Conservation (phyloP, 129 eudicot genomes). For the Solidago caesia region DNA sequence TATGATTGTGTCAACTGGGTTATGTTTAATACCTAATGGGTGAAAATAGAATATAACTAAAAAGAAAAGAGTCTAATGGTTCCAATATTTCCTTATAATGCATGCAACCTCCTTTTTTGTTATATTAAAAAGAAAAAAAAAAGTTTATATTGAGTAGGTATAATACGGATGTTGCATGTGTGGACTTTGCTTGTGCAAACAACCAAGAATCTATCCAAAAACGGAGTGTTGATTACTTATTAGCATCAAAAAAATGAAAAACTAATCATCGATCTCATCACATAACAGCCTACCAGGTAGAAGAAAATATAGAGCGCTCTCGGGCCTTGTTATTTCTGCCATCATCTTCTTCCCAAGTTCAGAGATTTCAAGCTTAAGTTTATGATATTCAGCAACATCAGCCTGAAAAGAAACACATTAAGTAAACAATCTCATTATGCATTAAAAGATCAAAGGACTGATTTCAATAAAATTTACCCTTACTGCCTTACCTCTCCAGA, state of each 20-base stretch:
- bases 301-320: slow-evolving; percentile 80
- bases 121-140: too few relatives aligned
- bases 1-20: too few relatives aligned
- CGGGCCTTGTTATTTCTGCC: slow-evolving; percentile 90
- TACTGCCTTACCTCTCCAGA: slow-evolving; percentile 74
- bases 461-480: slow-evolving; percentile 7
- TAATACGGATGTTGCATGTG: neutral
- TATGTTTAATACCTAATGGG: too few relatives aligned
- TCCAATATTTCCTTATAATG: too few relatives aligned
- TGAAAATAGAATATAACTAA: too few relatives aligned
- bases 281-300: slow-evolving; percentile 95
- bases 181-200: neutral
- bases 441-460: neutral
- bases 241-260: neutral
- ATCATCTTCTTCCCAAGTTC: slow-evolving; percentile 91
- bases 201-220: neutral
- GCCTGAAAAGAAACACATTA: slow-evolving; percentile 37
- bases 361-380: slow-evolving; percentile 76
- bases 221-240: neutral
- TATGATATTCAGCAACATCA: slow-evolving; percentile 93
- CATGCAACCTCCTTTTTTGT: too few relatives aligned
- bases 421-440: neutral
- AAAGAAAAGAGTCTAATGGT: too few relatives aligned
- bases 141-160: neutral
- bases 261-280: neutral